Conservation (phyloP, 163 green algal species). For the Dunaliella salina region DNA sequence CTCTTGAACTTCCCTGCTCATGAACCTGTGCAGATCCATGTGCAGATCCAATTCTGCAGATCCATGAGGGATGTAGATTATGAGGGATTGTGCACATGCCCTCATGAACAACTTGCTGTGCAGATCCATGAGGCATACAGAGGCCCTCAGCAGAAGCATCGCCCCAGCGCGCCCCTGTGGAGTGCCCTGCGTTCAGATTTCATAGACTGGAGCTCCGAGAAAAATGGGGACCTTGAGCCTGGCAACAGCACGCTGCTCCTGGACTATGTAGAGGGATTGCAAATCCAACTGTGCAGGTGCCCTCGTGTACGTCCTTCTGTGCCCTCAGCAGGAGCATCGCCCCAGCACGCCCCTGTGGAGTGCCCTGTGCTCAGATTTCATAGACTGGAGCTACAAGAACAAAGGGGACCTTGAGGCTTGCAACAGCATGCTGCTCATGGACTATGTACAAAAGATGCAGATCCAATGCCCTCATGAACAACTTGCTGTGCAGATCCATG, state of each 20-base stretch:
- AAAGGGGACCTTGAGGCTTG: not conserved
- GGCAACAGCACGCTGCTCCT: slow-evolving; percentile 14
- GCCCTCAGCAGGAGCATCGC: not conserved
- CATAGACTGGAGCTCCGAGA: slow-evolving; percentile 26
- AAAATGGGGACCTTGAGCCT: not conserved
- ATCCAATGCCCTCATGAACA: too few relatives aligned
- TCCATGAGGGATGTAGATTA: not conserved
- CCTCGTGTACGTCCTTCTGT: too few relatives aligned
- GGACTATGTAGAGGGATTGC: slow-evolving; percentile 19
- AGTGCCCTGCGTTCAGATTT: slow-evolving; percentile 11
- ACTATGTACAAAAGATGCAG: too few relatives aligned
- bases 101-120: too few relatives aligned
- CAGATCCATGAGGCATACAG: not conserved
- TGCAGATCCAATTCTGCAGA: too few relatives aligned
- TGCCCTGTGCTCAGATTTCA: slow-evolving; percentile 16
- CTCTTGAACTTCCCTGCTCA: too few relatives aligned
- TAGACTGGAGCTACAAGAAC: slow-evolving; percentile 23
- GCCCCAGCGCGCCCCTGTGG: slow-evolving; percentile 15
- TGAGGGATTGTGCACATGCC: too few relatives aligned
- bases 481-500: not conserved
- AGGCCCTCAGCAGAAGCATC: not conserved
- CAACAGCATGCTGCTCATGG: slow-evolving; percentile 16
- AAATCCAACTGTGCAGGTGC: not conserved
- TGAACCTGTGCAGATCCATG: too few relatives aligned
- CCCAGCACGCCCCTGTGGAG: slow-evolving; percentile 14